Evolutionary conservation across 2,329 filamentous ascomycete species (phyloP).

Genomic region (Penicillium sp.): DNA sequence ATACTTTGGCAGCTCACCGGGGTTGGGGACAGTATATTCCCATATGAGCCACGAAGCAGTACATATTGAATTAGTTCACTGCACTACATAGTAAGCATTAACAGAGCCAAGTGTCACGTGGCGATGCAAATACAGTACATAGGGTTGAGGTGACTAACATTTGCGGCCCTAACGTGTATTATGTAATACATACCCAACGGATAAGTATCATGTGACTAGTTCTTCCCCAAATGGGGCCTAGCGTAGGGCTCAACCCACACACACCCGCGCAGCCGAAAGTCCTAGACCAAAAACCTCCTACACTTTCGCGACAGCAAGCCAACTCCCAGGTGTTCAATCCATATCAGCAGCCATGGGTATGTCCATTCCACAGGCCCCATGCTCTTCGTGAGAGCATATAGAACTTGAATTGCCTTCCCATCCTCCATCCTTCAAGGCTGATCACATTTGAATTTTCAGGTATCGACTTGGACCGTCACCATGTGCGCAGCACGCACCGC

Average conservation of each 20-base stretch:
- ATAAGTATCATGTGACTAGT: constrained; percentile 10
- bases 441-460: constrained; percentile 32
- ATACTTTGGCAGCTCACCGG: too few species aligned
- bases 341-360: constrained; percentile 45
- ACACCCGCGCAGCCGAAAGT: constrained; percentile 40
- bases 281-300: constrained; percentile 38
- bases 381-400: not conserved
- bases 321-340: constrained; percentile 39
- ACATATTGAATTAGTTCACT: too few species aligned
- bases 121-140: too few species aligned
- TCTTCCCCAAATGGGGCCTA: constrained; percentile 26
- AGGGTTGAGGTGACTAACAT: too few species aligned
- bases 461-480: constrained; percentile 59
- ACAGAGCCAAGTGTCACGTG: too few species aligned
- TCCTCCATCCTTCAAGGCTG: constrained; percentile 8
- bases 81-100: too few species aligned
- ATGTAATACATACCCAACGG: not conserved
- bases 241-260: constrained; percentile 46
- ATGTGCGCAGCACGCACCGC: constrained; percentile 68
- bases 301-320: constrained; percentile 40
- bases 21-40: too few species aligned
- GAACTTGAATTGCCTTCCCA: not conserved
- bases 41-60: too few species aligned
- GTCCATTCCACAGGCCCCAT: constrained; percentile 12
- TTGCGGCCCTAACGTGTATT: not conserved